A percentile compares a stretch with the other conserved stretches of the same genome.
Evolutionary conservation across 2,329 filamentous ascomycete species (phyloP).

Genomic region (Scytalidium sp.): DNA sequence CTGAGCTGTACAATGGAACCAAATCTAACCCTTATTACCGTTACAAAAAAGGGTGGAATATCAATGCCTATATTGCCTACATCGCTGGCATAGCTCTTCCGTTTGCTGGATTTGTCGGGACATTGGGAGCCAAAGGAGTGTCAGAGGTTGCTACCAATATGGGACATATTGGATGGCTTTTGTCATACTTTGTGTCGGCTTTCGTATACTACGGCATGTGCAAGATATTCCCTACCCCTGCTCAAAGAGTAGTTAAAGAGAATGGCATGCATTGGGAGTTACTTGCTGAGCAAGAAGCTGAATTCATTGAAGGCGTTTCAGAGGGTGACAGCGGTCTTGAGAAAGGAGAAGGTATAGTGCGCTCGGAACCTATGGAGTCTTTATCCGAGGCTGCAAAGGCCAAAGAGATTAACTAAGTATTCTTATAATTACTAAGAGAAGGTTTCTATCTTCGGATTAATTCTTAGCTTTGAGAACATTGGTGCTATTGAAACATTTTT

Average conservation of each 20-base stretch:
- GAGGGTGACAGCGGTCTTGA: too few species aligned
- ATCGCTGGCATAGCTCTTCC: constrained; percentile 22
- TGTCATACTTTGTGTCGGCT: constrained; percentile 22
- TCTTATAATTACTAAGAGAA: too few species aligned
- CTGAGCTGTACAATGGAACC: constrained; percentile 20
- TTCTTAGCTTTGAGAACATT: too few species aligned
- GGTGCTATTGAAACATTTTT: too few species aligned
- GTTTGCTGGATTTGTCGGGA: constrained; percentile 24
- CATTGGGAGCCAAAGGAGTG: constrained; percentile 20
- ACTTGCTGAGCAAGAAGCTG: constrained; percentile 26
- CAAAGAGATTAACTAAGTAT: too few species aligned
- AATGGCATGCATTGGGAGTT: constrained; percentile 15
- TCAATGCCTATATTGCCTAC: constrained; percentile 26
- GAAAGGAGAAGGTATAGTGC: too few species aligned
- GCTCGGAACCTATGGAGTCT: too few species aligned
- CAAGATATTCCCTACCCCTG: constrained; percentile 28
- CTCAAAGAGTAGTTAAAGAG: constrained; percentile 23
- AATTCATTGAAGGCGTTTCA: too few species aligned
- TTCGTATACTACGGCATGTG: constrained; percentile 26
- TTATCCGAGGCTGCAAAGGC: too few species aligned
- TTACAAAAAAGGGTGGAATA: constrained; percentile 23
- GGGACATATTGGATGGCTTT: constrained; percentile 24
- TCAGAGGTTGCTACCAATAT: constrained; percentile 20
- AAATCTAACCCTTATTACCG: constrained; percentile 21
- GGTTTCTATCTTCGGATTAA: too few species aligned